phyloP scores from a whole-genome alignment of 768 basidiomycete genomes.

The Hypholoma sublateritium region DNA sequence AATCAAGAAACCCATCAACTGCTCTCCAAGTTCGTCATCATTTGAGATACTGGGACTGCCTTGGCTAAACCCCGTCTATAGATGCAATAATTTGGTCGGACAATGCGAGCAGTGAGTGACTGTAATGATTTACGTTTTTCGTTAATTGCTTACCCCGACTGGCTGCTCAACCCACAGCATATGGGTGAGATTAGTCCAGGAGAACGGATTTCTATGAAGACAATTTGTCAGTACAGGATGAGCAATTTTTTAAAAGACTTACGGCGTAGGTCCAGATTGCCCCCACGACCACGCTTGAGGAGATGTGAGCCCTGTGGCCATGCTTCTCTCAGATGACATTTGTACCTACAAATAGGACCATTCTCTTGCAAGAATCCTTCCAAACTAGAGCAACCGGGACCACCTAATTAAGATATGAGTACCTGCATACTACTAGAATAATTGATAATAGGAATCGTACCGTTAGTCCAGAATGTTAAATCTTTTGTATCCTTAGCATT shows the following conservation, averaged over 20 bases:
- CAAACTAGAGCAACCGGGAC: constrained; percentile 70
- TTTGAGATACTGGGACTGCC: constrained; percentile 61
- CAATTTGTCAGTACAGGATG: too few species aligned
- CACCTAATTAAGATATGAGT: constrained; percentile 38
- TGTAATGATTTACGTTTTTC: too few species aligned
- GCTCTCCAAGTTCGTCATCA: constrained; percentile 57
- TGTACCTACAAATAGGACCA: constrained; percentile 46
- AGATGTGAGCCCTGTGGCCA: too few species aligned
- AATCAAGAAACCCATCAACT: constrained; percentile 51
- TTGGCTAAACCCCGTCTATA: constrained; percentile 65
- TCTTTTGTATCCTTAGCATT: constrained; percentile 59
- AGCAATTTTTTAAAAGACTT: too few species aligned
- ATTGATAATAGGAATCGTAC: constrained; percentile 10
- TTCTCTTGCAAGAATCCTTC: constrained; percentile 71
- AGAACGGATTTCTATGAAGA: constrained; percentile 50
- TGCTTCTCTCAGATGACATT: too few species aligned
- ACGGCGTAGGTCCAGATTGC: constrained; percentile 32
- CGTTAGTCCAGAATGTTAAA: constrained; percentile 63
- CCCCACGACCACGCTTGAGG: constrained; percentile 51
- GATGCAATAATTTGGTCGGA: background rate
- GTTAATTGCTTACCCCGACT: constrained; percentile 44
- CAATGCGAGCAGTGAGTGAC: too few species aligned
- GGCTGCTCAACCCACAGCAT: constrained; percentile 73
- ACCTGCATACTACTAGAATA: constrained; percentile 22
- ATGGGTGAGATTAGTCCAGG: constrained; percentile 73